A percentile compares a stretch with the other conserved stretches of the same genome.
These are phyloP conservation scores for Malus hybrid DNA, from an alignment of 331 rosid genomes.

Conservation along the genomic window DNA sequence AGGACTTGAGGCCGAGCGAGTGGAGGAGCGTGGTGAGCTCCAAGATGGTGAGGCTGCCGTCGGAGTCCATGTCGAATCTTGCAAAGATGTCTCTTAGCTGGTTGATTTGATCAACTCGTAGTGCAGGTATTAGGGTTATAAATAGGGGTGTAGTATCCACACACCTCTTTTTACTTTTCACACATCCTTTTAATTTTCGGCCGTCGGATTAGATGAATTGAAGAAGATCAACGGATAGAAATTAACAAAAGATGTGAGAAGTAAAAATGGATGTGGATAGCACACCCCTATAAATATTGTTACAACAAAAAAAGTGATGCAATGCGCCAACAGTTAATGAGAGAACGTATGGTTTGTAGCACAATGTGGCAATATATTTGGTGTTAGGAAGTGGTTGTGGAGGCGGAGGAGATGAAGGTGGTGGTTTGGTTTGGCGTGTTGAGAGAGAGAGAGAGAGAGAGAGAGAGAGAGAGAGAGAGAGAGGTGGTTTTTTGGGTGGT, in stretches of 20 bases:
- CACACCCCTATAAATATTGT: neutral
- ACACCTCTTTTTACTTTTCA: no score
- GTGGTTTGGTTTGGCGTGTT: neutral
- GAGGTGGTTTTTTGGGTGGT: slow-evolving; percentile 4
- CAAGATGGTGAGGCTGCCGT: slow-evolving; percentile 71
- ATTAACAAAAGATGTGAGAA: no score
- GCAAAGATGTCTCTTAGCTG: slow-evolving; percentile 51
- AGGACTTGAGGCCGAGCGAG: slow-evolving; percentile 63
- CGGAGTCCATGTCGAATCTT: slow-evolving; percentile 75
- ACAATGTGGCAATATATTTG: neutral
- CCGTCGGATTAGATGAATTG: no score
- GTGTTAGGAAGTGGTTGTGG: neutral
- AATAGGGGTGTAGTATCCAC: no score
- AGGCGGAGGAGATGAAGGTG: neutral
- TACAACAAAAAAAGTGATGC: neutral
- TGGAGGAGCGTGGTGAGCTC: slow-evolving; percentile 72
- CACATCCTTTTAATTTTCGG: no score
- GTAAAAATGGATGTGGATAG: no score
- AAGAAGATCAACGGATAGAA: no score
- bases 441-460: neutral
- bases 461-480: neutral
- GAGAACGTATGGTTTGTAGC: neutral
- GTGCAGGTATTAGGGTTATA: slow-evolving; percentile 31
- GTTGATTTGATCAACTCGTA: slow-evolving; percentile 34
- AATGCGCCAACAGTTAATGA: neutral